A percentile compares a stretch with the other conserved stretches of the same genome.
Evolutionary conservation across 1,139 yeast genomes (phyloP).

Genomic region (Groenewaldozyma auringiensis): DNA sequence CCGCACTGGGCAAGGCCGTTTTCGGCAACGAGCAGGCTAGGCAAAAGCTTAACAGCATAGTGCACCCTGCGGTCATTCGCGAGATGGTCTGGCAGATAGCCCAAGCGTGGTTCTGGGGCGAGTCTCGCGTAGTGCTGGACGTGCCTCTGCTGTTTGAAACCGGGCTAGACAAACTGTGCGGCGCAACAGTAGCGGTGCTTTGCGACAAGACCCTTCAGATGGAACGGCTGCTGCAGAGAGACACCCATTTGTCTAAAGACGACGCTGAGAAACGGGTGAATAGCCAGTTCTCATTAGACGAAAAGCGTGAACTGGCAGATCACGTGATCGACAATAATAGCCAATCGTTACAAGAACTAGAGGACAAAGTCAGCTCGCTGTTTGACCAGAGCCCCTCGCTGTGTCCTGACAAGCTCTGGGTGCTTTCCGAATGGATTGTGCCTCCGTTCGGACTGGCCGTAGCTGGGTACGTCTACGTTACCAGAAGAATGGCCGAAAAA

Average conservation of each 20-base stretch:
- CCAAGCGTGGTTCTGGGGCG: constrained; percentile 46
- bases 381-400: constrained; percentile 40
- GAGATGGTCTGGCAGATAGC: constrained; percentile 56
- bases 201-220: constrained; percentile 55
- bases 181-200: constrained; percentile 58
- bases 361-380: constrained; percentile 40
- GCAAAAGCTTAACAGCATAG: constrained; percentile 56
- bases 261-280: constrained; percentile 68
- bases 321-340: constrained; percentile 59
- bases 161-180: constrained; percentile 63
- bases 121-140: constrained; percentile 63
- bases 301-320: constrained; percentile 55
- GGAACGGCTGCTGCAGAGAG: constrained; percentile 54
- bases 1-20: constrained; percentile 69
- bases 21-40: constrained; percentile 62
- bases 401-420: constrained; percentile 39
- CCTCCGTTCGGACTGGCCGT: constrained; percentile 58
- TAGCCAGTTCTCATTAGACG: constrained; percentile 65
- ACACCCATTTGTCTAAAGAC: constrained; percentile 54
- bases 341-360: constrained; percentile 42
- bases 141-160: constrained; percentile 87
- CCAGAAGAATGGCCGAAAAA: not conserved
- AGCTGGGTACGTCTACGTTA: constrained; percentile 32
- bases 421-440: constrained; percentile 38
- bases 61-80: constrained; percentile 82